A percentile compares a stretch with the other conserved stretches of the same genome.
phyloP scores from a whole-genome alignment of 2,329 filamentous ascomycete species.

The Orbilia javanica region DNA sequence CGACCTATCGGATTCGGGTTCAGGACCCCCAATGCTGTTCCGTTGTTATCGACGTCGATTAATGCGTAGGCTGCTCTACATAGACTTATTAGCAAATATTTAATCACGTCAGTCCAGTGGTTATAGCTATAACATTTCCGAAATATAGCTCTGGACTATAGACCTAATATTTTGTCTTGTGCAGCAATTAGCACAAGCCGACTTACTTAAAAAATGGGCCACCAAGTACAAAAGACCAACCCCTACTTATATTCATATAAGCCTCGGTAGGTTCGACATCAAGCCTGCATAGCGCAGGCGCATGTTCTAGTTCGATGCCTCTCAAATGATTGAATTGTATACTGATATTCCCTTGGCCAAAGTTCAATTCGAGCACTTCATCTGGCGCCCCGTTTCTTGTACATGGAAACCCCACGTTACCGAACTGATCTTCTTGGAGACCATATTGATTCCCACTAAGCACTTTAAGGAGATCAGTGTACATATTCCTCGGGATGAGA shows the following conservation, averaged over 20 bases:
- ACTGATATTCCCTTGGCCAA: not conserved
- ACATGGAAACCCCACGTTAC: not conserved
- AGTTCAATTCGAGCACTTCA: not conserved
- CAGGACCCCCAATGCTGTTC: not conserved
- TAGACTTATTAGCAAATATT: not conserved
- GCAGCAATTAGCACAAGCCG: not conserved
- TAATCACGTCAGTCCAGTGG: not conserved
- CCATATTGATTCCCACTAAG: constrained; percentile 10
- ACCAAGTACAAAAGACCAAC: constrained; percentile 25
- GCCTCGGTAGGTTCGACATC: not conserved
- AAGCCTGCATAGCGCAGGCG: not conserved
- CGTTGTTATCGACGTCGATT: not conserved
- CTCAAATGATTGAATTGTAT: constrained; percentile 14
- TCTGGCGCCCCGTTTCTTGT: not conserved
- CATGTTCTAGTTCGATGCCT: not conserved
- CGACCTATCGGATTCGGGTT: not conserved
- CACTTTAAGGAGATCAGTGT: not conserved
- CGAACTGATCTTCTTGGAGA: not conserved
- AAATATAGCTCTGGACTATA: not conserved
- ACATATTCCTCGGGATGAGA: constrained; percentile 8
- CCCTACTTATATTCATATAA: not conserved
- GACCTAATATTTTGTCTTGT: too few species aligned
- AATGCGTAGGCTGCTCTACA: constrained; percentile 17
- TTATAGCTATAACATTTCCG: too few species aligned
- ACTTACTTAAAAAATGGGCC: constrained; percentile 16